Conservation (phyloP, 2,329 filamentous ascomycete species). For the Pseudodiploospora longispora region DNA sequence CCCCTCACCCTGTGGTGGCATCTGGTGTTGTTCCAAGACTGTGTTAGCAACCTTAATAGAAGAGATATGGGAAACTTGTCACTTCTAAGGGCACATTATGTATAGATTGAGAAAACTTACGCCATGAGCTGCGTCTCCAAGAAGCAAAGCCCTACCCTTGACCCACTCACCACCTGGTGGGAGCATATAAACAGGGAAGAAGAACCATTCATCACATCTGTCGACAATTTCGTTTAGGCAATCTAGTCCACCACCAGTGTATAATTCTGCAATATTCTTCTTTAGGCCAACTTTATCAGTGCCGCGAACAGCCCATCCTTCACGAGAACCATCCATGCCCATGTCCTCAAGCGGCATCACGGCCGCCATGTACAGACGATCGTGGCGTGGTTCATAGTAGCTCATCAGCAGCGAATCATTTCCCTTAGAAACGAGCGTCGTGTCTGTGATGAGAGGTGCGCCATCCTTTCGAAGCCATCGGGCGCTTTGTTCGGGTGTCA, state of each 20-base stretch:
- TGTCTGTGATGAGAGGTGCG: conserved; percentile 13
- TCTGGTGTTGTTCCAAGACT: conserved; percentile 15
- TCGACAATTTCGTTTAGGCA: conserved; percentile 14
- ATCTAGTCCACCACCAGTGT: conserved; percentile 8
- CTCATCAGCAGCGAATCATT: conserved; percentile 14
- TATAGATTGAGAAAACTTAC: conserved; percentile 4
- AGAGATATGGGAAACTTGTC: background rate
- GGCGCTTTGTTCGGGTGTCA: conserved; percentile 1
- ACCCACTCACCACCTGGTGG: conserved; percentile 25
- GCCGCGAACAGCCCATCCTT: conserved; percentile 16
- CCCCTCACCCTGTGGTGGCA: conserved; percentile 42
- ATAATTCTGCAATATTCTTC: conserved; percentile 9
- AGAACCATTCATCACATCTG: conserved; percentile 18
- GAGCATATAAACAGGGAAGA: conserved; percentile 28
- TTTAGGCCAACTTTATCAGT: conserved; percentile 14
- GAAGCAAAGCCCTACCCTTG: conserved; percentile 34
- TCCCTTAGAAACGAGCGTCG: conserved; percentile 13
- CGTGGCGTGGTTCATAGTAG: conserved; percentile 13
- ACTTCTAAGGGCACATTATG: no score
- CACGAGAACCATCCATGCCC: conserved; percentile 12
- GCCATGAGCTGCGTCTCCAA: conserved; percentile 52
- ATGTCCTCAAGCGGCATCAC: conserved; percentile 14
- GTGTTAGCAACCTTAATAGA: background rate
- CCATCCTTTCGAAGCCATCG: conserved; percentile 11
- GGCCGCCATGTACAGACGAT: conserved; percentile 12